phyloP scores from a whole-genome alignment of 345 rosid genomes.

The Leavenworthia alabamica region DNA sequence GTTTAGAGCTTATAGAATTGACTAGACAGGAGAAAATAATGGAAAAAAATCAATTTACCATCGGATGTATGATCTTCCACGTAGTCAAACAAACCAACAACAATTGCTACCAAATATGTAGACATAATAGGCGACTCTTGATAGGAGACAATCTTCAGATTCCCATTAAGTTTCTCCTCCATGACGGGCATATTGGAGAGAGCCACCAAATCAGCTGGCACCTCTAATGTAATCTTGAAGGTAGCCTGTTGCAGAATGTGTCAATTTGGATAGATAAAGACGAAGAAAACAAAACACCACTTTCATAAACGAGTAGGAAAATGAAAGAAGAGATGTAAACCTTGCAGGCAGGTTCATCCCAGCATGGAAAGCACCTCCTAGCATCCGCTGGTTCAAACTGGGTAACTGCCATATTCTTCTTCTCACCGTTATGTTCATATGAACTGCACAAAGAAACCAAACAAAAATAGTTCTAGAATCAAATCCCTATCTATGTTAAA shows the following conservation, averaged over 20 bases:
- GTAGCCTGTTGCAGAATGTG: conserved; percentile 55
- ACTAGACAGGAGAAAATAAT: not conserved
- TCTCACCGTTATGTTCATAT: conserved; percentile 73
- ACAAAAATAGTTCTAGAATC: not conserved
- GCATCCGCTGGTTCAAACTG: conserved; percentile 98
- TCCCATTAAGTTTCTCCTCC: conserved; percentile 69
- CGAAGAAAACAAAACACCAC: not conserved
- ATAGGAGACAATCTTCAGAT: conserved; percentile 54
- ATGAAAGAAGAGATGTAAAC: conserved; percentile 26
- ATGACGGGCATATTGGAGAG: conserved; percentile 84
- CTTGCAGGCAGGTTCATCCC: conserved; percentile 99
- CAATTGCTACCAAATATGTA: conserved; percentile 90
- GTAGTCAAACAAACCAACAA: conserved; percentile 81
- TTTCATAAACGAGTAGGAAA: not conserved
- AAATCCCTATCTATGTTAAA: not conserved
- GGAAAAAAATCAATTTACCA: conserved; percentile 36
- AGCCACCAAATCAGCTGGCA: conserved; percentile 74
- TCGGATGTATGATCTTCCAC: conserved; percentile 86
- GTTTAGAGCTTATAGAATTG: not conserved
- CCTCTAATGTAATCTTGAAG: conserved; percentile 84
- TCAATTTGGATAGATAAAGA: not conserved
- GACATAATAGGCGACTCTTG: conserved; percentile 95
- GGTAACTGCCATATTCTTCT: conserved; percentile 96
- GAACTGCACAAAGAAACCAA: conserved; percentile 38
- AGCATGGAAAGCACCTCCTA: conserved; percentile 89